Evolutionary conservation across 148 eudicot genomes (phyloP).

Genomic region (Heliosperma pusillum): DNA sequence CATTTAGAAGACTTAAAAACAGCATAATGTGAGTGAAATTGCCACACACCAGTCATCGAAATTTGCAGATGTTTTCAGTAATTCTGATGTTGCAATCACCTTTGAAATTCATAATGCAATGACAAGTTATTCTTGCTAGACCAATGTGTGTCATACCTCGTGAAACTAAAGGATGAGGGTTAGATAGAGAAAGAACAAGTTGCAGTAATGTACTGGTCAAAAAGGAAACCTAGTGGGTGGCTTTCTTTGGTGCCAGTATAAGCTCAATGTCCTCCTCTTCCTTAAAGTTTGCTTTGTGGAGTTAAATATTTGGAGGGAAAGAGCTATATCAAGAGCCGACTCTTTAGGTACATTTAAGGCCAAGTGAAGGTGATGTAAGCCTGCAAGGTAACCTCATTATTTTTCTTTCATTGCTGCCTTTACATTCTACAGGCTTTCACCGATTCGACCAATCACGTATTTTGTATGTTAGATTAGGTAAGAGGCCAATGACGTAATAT

Average conservation of each 20-base stretch:
- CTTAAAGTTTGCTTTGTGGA: conserved; percentile 18
- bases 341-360: conserved; percentile 25
- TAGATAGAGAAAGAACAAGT: conserved; percentile 17
- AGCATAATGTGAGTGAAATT: background rate
- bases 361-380: conserved; percentile 23
- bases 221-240: conserved; percentile 25
- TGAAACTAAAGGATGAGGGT: conserved; percentile 2
- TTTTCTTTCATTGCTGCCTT: conserved; percentile 3
- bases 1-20: background rate
- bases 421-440: conserved; percentile 1
- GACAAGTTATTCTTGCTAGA: background rate
- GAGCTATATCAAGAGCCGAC: conserved; percentile 12
- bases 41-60: background rate
- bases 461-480: conserved; percentile 15
- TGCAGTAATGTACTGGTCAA: conserved; percentile 24
- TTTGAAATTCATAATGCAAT: background rate
- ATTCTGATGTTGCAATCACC: conserved; percentile 4
- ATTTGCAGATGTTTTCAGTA: background rate
- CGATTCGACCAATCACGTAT: conserved; percentile 17
- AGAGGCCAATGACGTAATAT: background rate
- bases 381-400: conserved; percentile 19
- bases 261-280: conserved; percentile 34
- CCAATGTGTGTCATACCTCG: conserved; percentile 5
- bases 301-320: conserved; percentile 6
- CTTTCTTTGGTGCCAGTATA: conserved; percentile 29